phyloP scores from a whole-genome alignment of 495 filamentous ascomycete genomes.

The Evernia prunastri region DNA sequence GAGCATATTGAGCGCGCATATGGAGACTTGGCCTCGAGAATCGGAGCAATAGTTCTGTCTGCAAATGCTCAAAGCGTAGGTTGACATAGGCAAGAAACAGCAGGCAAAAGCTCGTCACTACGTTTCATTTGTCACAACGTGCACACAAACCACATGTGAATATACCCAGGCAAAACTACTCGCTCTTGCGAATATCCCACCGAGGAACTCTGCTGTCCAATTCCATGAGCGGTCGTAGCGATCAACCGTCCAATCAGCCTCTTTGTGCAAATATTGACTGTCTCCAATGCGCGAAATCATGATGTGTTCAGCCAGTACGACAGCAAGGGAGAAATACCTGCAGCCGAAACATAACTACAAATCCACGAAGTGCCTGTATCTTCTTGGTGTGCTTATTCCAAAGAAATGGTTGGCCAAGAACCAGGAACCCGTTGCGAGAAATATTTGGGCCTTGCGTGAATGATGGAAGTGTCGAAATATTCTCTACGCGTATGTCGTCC shows the following conservation, averaged over 20 bases:
- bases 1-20: neutral
- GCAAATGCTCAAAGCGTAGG: neutral
- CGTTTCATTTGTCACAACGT: neutral
- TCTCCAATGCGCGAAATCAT: neutral
- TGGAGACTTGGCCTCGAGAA: neutral
- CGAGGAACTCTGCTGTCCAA: neutral
- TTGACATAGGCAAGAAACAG: neutral
- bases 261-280: neutral
- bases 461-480: neutral
- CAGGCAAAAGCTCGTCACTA: neutral
- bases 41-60: neutral
- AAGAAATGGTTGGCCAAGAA: neutral
- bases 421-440: neutral
- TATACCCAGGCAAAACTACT: neutral
- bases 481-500: neutral
- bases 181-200: neutral
- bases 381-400: neutral
- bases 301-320: neutral
- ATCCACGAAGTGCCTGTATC: neutral
- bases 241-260: neutral
- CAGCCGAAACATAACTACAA: neutral
- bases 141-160: neutral
- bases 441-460: neutral
- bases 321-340: neutral
- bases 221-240: neutral